Evolutionary conservation across 768 basidiomycete genomes (phyloP).

Genomic region (Obba rivulosa): DNA sequence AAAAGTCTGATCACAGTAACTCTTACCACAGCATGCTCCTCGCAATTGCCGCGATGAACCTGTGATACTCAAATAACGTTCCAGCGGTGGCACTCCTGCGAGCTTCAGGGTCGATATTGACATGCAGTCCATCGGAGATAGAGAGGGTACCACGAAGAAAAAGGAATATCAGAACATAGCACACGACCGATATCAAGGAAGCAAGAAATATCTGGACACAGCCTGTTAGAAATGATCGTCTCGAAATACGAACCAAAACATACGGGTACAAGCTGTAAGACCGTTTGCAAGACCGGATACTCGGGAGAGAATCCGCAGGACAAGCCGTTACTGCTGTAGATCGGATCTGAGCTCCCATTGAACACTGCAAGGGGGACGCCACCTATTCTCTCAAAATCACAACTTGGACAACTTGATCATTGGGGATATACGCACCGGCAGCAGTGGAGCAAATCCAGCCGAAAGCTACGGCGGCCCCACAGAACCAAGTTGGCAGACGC

Average conservation of each 20-base stretch:
- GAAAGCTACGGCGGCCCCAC: constrained; percentile 32
- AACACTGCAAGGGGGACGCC: constrained; percentile 26
- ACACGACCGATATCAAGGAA: constrained; percentile 45
- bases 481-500: constrained; percentile 46
- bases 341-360: constrained; percentile 29
- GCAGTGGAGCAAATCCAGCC: constrained; percentile 52
- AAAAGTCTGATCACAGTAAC: background rate
- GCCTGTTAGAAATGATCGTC: constrained; percentile 1
- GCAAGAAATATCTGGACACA: constrained; percentile 52
- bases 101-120: constrained; percentile 43
- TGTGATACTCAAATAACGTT: constrained; percentile 42
- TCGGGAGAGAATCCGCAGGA: constrained; percentile 46
- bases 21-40: constrained; percentile 68
- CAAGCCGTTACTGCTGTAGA: constrained; percentile 49
- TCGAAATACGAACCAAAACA: constrained; percentile 9
- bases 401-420: background rate
- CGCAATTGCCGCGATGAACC: constrained; percentile 56
- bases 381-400: constrained; percentile 7
- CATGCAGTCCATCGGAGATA: constrained; percentile 44
- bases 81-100: constrained; percentile 31
- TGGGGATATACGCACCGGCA: constrained; percentile 37
- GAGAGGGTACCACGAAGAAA: constrained; percentile 52
- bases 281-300: constrained; percentile 39
- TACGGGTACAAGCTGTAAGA: constrained; percentile 62
- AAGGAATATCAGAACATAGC: constrained; percentile 60